phyloP scores from a whole-genome alignment of 768 basidiomycete genomes.

The Ramaria sp. region DNA sequence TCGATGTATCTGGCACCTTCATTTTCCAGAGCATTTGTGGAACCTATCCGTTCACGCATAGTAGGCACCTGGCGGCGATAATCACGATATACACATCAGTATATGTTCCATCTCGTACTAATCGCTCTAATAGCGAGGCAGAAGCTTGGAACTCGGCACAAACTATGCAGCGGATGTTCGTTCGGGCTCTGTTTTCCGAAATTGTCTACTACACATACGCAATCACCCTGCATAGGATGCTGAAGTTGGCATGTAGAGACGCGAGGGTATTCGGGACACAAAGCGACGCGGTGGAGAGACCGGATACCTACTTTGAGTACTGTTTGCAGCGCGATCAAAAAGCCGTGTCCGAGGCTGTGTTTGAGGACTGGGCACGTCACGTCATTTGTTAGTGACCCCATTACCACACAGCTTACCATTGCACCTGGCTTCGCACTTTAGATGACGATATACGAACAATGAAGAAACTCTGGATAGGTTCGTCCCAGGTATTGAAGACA shows the following conservation, averaged over 20 bases:
- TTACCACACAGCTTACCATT: background rate
- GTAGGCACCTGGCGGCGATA: slow-evolving; percentile 10
- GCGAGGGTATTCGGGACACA: background rate
- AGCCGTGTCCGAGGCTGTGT: background rate
- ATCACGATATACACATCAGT: background rate
- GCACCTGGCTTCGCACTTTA: background rate
- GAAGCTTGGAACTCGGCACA: background rate
- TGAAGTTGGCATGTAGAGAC: background rate
- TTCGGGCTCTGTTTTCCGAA: too few relatives aligned
- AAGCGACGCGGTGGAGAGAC: background rate
- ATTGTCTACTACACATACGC: background rate
- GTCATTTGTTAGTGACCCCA: background rate
- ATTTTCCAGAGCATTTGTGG: slow-evolving; percentile 56
- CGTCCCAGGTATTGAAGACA: background rate
- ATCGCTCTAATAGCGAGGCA: background rate
- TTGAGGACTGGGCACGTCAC: background rate
- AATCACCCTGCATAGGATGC: background rate
- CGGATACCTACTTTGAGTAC: background rate
- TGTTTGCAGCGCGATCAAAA: background rate
- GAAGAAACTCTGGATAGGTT: background rate
- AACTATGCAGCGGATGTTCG: too few relatives aligned
- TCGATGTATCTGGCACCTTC: slow-evolving; percentile 65
- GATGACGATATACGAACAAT: background rate
- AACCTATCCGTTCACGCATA: slow-evolving; percentile 38
- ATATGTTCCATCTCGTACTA: background rate